Base-by-base conservation (phyloP, 495 filamentous ascomycete species). In the Podospora pseudoanserina region DNA sequence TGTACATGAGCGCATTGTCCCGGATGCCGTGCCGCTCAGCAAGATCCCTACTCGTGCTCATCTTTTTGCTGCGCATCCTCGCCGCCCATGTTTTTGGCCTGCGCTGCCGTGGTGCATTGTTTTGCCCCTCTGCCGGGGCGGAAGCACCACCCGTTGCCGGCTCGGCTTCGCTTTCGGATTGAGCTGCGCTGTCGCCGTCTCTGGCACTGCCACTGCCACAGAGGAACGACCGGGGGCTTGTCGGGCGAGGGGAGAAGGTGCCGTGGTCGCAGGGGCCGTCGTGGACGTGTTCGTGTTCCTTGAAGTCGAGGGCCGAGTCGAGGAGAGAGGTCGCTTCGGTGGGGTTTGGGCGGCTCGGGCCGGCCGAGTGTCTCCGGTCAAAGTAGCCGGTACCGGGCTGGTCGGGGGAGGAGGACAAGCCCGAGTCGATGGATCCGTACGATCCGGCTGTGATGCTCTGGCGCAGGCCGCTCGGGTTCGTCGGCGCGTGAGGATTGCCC, bases 161-260 rank as follows among this genome's bases (percentile, higher is more conserved):
- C 27, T 74, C 76, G 15, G 69, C 67, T 13, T 74, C 74, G n/a
- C 71, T 69, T 3, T 67, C 74, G 26, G 75, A 70, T 5, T 68
- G 70, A n/a, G 64, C 58, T 4, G 62, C 49, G 30, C 70, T 68
- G 62, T 67, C 76, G 5, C 39, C 9, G 9, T 13, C 13, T 6
- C 39, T 49, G 9, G 6, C 39, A 5, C 15, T 18, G 28, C 30
- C 19, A 23, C 58, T 23, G 23, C 23, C 61, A 23, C 49, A 68
- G 32, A 75, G 80, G n/a, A 79, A 69, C 65, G 81, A 84, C 19
- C 83, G 76, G 13, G 81, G 79, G 53, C 79, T 84, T 64, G 79
- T 79, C 2, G 87, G 80, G n/a, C 85, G 82, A 13, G 91, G 90
- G 18, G 90, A 92, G 76, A 93, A 92, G n/a, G 89, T 90, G 67